Evolutionary conservation across 805 yeast genomes (phyloP).

Genomic region (Zygotorulaspora chibaensis): DNA sequence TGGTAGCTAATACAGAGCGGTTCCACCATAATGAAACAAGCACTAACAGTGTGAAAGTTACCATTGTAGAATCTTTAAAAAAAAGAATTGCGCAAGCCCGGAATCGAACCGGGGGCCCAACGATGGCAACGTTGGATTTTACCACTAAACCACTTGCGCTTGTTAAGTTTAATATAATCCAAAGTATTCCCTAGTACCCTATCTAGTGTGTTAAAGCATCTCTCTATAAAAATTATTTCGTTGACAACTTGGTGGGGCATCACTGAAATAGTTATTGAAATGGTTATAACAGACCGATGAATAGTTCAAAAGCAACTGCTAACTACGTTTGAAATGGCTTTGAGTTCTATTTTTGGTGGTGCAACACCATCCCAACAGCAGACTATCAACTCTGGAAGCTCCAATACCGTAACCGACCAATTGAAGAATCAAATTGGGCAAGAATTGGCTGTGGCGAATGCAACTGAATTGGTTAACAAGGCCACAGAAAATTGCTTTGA

Average conservation of each 20-base stretch:
- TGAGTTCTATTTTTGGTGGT: conserved; percentile 33
- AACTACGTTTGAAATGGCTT: conserved; percentile 20
- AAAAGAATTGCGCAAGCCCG: conserved; percentile 32
- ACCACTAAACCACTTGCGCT: conserved; percentile 37
- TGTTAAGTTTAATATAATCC: neutral
- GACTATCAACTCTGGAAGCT: conserved; percentile 19
- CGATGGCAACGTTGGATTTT: conserved; percentile 38
- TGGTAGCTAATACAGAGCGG: too few species aligned
- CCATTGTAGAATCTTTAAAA: neutral
- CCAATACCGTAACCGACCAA: conserved; percentile 52
- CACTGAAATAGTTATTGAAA: too few species aligned
- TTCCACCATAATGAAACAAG: too few species aligned
- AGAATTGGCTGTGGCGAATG: conserved; percentile 89
- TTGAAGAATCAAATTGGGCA: conserved; percentile 67
- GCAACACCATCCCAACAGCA: conserved; percentile 26
- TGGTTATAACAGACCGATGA: too few species aligned
- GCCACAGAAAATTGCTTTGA: conserved; percentile 84
- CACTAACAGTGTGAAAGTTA: neutral
- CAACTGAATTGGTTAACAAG: conserved; percentile 79
- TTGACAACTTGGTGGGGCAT: too few species aligned
- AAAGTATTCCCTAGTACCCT: too few species aligned
- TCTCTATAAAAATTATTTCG: too few species aligned
- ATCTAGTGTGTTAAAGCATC: too few species aligned
- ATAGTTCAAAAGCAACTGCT: neutral
- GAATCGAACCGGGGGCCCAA: conserved; percentile 38